These are phyloP conservation scores for Vigna radiata DNA, from an alignment of 306 rosid genomes.

Conservation along the genomic window DNA sequence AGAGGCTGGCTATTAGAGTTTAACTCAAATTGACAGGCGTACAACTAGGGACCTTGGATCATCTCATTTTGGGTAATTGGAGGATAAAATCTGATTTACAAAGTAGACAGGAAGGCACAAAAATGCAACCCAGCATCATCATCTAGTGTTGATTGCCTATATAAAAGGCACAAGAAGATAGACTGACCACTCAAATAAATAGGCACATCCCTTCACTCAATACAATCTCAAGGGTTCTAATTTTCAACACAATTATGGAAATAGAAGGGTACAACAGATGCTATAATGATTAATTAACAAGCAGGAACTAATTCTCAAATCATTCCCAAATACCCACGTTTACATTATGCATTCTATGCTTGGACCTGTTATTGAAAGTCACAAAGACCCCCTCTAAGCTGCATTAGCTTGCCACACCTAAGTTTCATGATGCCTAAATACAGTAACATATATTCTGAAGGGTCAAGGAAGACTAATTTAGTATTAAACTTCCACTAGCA, in stretches of 20 bases:
- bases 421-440: constrained; percentile 2
- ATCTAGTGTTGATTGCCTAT: constrained; percentile 11
- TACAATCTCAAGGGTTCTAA: neutral
- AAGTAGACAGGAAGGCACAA: neutral
- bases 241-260: neutral
- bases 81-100: constrained; percentile 16
- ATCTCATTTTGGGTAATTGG: constrained; percentile 4
- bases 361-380: constrained; percentile 16
- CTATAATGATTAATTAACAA: constrained; percentile 21
- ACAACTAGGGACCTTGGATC: neutral
- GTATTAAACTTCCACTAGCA: constrained; percentile 2
- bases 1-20: constrained; percentile 10
- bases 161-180: neutral
- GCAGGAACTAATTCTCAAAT: constrained; percentile 21
- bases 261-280: constrained; percentile 1
- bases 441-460: constrained; percentile 6
- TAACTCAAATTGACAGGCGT: neutral
- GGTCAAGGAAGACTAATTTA: constrained; percentile 25
- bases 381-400: constrained; percentile 10
- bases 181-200: constrained; percentile 2
- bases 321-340: neutral
- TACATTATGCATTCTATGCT: constrained; percentile 30
- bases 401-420: constrained; percentile 3
- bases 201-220: neutral
- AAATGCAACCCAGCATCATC: constrained; percentile 23